phyloP scores from a whole-genome alignment of 441 rosid species.

The Gossypium gossypioides region DNA sequence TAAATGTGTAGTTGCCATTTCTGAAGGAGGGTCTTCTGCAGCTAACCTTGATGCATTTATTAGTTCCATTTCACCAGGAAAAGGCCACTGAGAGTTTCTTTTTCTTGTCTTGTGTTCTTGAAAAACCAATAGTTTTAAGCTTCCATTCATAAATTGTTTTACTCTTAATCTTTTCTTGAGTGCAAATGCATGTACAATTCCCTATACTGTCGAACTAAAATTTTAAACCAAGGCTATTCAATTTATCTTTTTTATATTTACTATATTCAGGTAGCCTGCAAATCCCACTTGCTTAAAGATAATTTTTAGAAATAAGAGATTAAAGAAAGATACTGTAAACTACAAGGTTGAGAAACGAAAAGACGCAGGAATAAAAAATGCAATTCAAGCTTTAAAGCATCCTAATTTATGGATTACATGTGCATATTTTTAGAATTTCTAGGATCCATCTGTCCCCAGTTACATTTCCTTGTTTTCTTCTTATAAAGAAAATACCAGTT shows the following conservation, averaged over 20 bases:
- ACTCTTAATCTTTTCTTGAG: background rate
- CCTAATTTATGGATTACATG: background rate
- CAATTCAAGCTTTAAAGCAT: no score
- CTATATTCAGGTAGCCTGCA: background rate
- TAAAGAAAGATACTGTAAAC: background rate
- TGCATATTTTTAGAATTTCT: background rate
- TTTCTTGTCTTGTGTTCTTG: background rate
- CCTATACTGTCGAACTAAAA: background rate
- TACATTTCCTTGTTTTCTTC: background rate
- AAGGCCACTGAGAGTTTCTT: background rate
- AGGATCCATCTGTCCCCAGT: background rate
- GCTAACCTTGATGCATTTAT: constrained; percentile 20
- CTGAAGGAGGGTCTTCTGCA: constrained; percentile 19
- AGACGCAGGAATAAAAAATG: no score
- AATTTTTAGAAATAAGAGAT: background rate
- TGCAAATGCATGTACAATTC: background rate
- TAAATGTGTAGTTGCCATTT: constrained; percentile 8
- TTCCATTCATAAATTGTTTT: background rate
- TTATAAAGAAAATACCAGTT: no score
- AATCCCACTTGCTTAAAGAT: background rate
- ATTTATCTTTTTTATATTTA: background rate
- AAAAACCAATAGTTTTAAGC: background rate
- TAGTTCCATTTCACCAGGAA: constrained; percentile 5
- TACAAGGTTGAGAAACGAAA: background rate
- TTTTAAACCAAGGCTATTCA: background rate